Evolutionary conservation across 257 asterid species (phyloP).

Genomic region (Echium plantagineum): DNA sequence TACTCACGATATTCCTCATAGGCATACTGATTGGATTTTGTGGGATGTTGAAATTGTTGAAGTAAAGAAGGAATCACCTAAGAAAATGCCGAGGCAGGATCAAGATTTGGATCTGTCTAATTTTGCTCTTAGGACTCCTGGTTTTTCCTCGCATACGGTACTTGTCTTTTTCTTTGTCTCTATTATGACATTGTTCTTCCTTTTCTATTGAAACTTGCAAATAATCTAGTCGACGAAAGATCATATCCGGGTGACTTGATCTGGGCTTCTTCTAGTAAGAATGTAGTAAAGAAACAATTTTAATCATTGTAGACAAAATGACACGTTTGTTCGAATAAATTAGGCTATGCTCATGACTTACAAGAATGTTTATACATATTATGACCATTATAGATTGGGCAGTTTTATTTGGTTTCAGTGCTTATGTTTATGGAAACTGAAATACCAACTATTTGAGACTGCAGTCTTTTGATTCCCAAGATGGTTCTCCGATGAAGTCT

Average conservation of each 20-base stretch:
- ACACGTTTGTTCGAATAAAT: no score
- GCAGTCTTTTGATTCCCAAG: conserved; percentile 26
- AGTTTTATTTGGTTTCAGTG: background rate
- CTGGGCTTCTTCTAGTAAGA: no score
- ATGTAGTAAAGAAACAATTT: no score
- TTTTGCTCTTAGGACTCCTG: conserved; percentile 25
- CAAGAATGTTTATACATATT: no score
- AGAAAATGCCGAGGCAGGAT: conserved; percentile 25
- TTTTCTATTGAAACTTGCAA: background rate
- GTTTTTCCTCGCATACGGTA: conserved; percentile 17
- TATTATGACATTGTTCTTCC: background rate
- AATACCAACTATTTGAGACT: conserved; percentile 6
- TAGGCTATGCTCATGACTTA: no score
- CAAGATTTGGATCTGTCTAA: conserved; percentile 31
- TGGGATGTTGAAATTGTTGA: conserved; percentile 72
- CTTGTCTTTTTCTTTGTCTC: background rate
- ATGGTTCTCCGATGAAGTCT: conserved; percentile 22
- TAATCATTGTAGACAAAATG: no score
- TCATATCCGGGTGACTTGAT: no score
- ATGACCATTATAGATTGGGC: background rate
- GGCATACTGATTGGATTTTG: conserved; percentile 61
- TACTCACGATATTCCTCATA: conserved; percentile 75
- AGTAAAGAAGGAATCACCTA: conserved; percentile 30
- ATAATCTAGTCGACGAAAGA: no score
- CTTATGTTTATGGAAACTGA: conserved; percentile 2